Evolutionary conservation across 2,329 filamentous ascomycete genomes (phyloP).

Genomic region (Claviceps quebecensis): DNA sequence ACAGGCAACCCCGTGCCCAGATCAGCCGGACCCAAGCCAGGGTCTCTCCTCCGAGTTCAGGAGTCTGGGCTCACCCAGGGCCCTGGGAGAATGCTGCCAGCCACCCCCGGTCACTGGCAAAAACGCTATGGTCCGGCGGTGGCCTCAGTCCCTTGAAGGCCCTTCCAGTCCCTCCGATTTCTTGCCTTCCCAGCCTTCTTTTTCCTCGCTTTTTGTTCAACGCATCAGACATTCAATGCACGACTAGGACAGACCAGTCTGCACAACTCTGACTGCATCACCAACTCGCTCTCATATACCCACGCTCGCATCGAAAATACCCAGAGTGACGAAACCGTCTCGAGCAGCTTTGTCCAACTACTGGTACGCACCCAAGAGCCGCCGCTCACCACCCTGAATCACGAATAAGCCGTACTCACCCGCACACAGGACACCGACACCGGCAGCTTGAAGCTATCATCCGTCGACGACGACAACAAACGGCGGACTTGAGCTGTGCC

Average conservation of each 20-base stretch:
- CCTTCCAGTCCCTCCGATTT: background rate
- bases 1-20: too few relatives aligned
- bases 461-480: background rate
- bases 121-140: background rate
- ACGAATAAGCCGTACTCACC: background rate
- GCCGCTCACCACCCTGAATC: background rate
- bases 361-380: background rate
- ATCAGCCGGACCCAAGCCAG: too few relatives aligned
- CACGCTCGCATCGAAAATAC: background rate
- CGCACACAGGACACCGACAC: background rate
- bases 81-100: background rate
- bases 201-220: background rate
- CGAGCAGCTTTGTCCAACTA: background rate
- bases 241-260: background rate
- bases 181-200: conserved; percentile 1
- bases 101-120: background rate
- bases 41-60: background rate
- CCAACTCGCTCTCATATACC: background rate
- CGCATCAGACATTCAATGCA: background rate
- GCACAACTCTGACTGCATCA: background rate
- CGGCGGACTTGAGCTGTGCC: background rate
- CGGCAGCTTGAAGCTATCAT: background rate
- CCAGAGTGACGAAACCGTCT: background rate
- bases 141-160: background rate
- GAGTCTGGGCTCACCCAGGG: background rate